phyloP scores from a whole-genome alignment of 192 early-diverging fungal species.

The Radiomyces spectabilis region DNA sequence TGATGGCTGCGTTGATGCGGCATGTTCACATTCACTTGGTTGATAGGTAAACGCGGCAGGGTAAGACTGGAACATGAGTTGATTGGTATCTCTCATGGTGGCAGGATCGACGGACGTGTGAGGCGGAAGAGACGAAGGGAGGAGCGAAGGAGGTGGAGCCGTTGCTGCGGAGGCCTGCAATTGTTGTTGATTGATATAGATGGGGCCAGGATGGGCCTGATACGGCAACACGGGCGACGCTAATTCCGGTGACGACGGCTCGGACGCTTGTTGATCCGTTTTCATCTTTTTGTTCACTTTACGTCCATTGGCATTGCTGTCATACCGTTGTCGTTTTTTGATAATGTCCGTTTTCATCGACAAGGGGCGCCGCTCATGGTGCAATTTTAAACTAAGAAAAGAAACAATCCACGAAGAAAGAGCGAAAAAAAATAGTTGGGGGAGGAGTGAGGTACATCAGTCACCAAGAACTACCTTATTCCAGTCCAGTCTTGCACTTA shows the following conservation, averaged over 20 bases:
- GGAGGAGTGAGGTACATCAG: neutral
- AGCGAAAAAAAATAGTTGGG: too few species aligned
- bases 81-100: too few species aligned
- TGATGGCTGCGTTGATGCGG: neutral
- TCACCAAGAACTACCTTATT: neutral
- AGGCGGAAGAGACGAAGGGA: neutral
- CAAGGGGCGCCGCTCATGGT: constrained; percentile 20
- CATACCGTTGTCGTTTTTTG: constrained; percentile 24
- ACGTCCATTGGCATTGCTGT: neutral
- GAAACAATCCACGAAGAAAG: too few species aligned
- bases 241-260: neutral
- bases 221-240: neutral
- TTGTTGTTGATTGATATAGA: neutral
- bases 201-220: neutral
- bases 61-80: too few species aligned
- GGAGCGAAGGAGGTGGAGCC: neutral
- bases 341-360: constrained; percentile 24
- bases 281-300: neutral
- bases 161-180: neutral
- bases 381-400: constrained; percentile 14
- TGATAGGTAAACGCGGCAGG: neutral
- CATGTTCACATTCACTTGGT: neutral
- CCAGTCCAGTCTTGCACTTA: constrained; percentile 10
- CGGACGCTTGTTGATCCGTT: neutral
- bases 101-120: too few species aligned